Conservation (phyloP, 129 eudicot species). For the Solidago caesia region DNA sequence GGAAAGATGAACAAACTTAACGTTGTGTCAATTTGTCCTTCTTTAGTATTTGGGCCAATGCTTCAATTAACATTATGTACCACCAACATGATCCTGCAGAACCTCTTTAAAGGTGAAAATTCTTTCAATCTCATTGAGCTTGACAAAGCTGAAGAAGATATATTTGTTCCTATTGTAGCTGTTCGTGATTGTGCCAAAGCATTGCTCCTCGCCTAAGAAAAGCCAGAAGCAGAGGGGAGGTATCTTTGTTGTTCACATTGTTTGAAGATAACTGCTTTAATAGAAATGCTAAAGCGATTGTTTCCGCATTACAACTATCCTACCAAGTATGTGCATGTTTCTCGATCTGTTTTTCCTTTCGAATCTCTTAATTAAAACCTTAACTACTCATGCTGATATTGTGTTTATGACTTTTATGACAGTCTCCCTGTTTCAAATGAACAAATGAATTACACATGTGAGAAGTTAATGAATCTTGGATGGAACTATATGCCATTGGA, state of each 20-base stretch:
- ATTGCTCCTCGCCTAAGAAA: constrained; percentile 35
- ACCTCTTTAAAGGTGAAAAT: constrained; percentile 31
- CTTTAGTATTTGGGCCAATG: constrained; percentile 41
- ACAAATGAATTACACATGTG: constrained; percentile 13
- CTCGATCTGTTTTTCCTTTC: too few species aligned
- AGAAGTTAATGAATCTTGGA: constrained; percentile 22
- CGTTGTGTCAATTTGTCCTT: constrained; percentile 39
- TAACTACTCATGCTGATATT: background rate
- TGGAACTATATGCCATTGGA: constrained; percentile 24
- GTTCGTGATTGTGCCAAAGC: constrained; percentile 39
- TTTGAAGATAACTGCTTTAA: constrained; percentile 12
- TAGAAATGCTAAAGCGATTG: constrained; percentile 17
- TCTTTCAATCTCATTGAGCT: constrained; percentile 21
- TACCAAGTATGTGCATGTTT: constrained; percentile 15
- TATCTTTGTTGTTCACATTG: constrained; percentile 31
- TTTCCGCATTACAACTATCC: constrained; percentile 40
- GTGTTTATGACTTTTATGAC: background rate
- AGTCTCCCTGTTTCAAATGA: background rate
- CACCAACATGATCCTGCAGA: constrained; percentile 19
- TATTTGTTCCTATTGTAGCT: constrained; percentile 19
- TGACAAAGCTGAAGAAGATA: constrained; percentile 16
- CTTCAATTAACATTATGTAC: constrained; percentile 34
- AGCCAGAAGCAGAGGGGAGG: constrained; percentile 41
- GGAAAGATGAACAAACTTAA: constrained; percentile 28
- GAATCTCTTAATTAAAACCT: background rate